These are phyloP conservation scores for Penicillium sp. DNA, from an alignment of 2,329 filamentous ascomycete species.

Conservation along the genomic window DNA sequence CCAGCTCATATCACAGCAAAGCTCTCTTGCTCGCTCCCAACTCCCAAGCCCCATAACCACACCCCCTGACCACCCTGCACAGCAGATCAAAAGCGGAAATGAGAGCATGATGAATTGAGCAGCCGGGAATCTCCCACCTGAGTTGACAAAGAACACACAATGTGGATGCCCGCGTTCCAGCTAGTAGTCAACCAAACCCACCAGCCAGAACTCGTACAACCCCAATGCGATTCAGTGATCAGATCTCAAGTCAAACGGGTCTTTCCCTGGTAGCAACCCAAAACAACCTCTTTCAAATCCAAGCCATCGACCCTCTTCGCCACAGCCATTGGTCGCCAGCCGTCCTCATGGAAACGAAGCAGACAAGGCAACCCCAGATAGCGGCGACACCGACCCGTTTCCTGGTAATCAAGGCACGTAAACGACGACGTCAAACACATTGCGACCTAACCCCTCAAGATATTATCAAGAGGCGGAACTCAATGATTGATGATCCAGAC, in stretches of 20 bases:
- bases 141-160: not conserved
- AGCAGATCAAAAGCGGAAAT: constrained; percentile 3
- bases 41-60: not conserved
- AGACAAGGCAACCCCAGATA: constrained; percentile 43
- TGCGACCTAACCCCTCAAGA: not conserved
- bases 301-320: constrained; percentile 27
- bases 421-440: constrained; percentile 22
- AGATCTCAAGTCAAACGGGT: not conserved
- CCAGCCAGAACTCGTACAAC: not conserved
- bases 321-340: constrained; percentile 47
- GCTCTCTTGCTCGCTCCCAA: constrained; percentile 6
- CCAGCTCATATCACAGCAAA: constrained; percentile 11
- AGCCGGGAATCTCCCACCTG: not conserved
- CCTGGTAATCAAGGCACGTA: not conserved
- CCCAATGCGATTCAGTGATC: not conserved
- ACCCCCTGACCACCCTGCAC: constrained; percentile 4
- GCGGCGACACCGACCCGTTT: constrained; percentile 25
- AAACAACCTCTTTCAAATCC: not conserved
- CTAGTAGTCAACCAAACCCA: not conserved
- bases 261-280: not conserved
- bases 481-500: not conserved
- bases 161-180: not conserved
- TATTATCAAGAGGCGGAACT: not conserved
- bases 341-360: constrained; percentile 45
- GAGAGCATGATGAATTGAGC: not conserved